Base-by-base conservation (phyloP, 2,329 filamentous ascomycete species). In the Arthroderma sp. region DNA sequence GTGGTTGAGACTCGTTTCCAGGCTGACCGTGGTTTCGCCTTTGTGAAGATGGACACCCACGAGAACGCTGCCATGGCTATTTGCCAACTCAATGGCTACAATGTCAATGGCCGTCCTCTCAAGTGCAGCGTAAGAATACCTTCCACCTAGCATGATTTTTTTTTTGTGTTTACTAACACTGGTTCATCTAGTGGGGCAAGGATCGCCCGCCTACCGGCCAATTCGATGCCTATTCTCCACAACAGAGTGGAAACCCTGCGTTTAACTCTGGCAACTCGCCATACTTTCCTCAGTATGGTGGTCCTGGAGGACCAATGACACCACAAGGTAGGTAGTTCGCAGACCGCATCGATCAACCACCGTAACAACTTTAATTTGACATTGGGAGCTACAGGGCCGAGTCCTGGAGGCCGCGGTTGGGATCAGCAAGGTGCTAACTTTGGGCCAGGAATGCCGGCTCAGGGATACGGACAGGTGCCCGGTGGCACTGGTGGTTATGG, bases 11-110 rank as follows among this genome's bases (percentile, higher is more conserved):
- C 89, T 42, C 85, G 91, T 48, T 94, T 98, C 75, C 91, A 98
- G 68, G 87, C 91, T 45, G 91, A 98, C 63, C 85, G 91, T 54
- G 91, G 91, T 9, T 98, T 98, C 62, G 87, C 91, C 5, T 98
- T 98, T 64, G 86, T 98, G 66, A 98, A 98, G 74, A 94, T 98
- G 88, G 91, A 98, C 63, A 83, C 81, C 5, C 91, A 98, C 60
- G 91, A 98, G 69, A 95, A 95, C 59, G 91, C 91, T 3, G 88
- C 91, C 44, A 94, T 94, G 83, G 87, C 88, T 31, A 98, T 98
- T 59, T 98, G 91, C 68, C 88, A 96, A 62, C 75, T 98, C 59
- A 96, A 89, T 57, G 89, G 89, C 30, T 98, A 96, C 71, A 93
- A 95, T 55, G 89, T 98, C 57, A 95, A 98, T 58, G 91, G 91